Percentiles rank a stretch among this genome's conserved stretches.
These are phyloP conservation scores for Yarrowia galli DNA, from an alignment of 1,139 yeast species.

Conservation along the genomic window DNA sequence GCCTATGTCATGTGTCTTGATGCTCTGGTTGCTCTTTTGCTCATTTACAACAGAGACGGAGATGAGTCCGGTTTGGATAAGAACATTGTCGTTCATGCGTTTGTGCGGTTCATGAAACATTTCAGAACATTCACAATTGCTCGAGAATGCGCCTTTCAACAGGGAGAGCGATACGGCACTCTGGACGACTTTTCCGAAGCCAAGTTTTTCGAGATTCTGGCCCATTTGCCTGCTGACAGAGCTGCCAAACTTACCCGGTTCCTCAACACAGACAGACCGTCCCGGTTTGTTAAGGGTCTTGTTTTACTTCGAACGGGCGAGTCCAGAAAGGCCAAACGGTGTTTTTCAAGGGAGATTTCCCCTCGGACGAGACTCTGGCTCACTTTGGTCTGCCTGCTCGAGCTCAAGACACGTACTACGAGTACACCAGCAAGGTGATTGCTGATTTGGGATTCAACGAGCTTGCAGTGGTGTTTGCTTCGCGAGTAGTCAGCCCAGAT, in stretches of 20 bases:
- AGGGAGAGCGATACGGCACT: conserved; percentile 34
- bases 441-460: conserved; percentile 14
- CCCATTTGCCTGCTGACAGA: conserved; percentile 22
- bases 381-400: conserved; percentile 41
- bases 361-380: conserved; percentile 33
- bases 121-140: conserved; percentile 27
- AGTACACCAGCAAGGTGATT: conserved; percentile 39
- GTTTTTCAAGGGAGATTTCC: conserved; percentile 41
- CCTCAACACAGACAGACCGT: conserved; percentile 42
- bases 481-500: conserved; percentile 35
- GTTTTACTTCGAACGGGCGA: conserved; percentile 42
- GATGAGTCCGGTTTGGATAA: conserved; percentile 12
- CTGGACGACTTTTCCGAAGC: conserved; percentile 38
- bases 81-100: background rate
- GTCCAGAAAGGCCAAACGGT: conserved; percentile 42
- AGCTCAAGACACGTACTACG: conserved; percentile 40
- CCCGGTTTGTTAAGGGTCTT: conserved; percentile 45
- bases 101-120: conserved; percentile 3
- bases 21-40: conserved; percentile 1
- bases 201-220: conserved; percentile 32
- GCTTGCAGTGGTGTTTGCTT: conserved; percentile 40
- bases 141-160: conserved; percentile 37
- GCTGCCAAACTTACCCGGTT: conserved; percentile 41
- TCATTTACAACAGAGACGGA: conserved; percentile 28
- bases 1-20: conserved; percentile 25